Base-by-base conservation (phyloP, 2,329 filamentous ascomycete species). In the Fusarium mexicanum region DNA sequence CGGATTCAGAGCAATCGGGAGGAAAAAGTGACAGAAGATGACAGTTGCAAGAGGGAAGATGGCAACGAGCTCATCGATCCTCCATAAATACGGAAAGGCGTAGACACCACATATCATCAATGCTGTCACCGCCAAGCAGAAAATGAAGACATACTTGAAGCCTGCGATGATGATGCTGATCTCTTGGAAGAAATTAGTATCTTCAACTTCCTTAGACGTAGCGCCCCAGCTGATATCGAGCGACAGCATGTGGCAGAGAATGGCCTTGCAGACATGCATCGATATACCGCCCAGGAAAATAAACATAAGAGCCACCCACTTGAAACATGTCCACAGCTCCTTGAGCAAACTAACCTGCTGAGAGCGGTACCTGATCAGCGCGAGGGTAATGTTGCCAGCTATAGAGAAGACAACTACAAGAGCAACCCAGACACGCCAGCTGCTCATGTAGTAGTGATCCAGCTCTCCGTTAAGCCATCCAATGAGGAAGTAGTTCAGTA, bases 401-500 rank as follows among this genome's bases (percentile, higher is more conserved):
- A 69, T 66, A 12, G 74, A 76, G 51, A 77, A 77, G 22, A 77
- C 54, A 11, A 77, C 74, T 2, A 76, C 24, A 12, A 77, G 68
- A 13, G 86, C 85, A 71, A 91, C 85, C 81, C 87, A 91, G 69
- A 90, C 88, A 72, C 87, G 88, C 84, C 89, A 92, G 0, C 87
- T 90, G 71, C 91, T 89, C 80, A 91, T 84, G 79, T 92, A 93
- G 82, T 90, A 91, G 73, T 92, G 89, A 78, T 92, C 91, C 35
- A 91, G 84, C 53, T 89, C 84, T 14, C 90, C 90, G 74, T 91
- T 91, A 82, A 88, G 92, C 87, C 91, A 92, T 26, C 92, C 92
- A 53, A 92, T 86, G 26, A 92, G 82, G 78, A 93, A 88, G 80
- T 94, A 94, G 82, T 94, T 94, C 92, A 53, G 93, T 83, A 20